A percentile compares a stretch with the other conserved stretches of the same genome.
phyloP scores from a whole-genome alignment of 768 basidiomycete genomes.

The Lactarius psammicola region DNA sequence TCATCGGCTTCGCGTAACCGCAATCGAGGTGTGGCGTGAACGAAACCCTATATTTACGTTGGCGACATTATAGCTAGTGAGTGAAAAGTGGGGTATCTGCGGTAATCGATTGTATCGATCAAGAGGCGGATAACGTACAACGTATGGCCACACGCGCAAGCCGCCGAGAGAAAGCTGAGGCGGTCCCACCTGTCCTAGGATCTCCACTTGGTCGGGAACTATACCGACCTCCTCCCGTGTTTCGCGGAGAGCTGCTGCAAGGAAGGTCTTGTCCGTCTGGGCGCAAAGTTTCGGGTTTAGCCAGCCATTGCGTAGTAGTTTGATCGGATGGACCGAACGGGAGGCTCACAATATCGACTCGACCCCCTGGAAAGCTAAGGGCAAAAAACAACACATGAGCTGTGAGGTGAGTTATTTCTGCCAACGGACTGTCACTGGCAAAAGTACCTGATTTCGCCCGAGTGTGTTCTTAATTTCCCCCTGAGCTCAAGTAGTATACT shows the following conservation, averaged over 20 bases:
- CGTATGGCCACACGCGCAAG: conserved; percentile 71
- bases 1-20: conserved; percentile 26
- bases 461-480: conserved; percentile 61
- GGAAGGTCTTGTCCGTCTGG: conserved; percentile 53
- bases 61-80: conserved; percentile 3
- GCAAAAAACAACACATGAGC: not conserved
- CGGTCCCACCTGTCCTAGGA: conserved; percentile 64
- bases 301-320: conserved; percentile 4
- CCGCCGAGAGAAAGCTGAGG: conserved; percentile 57
- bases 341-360: conserved; percentile 25
- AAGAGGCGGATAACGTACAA: conserved; percentile 49
- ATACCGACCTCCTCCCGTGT: conserved; percentile 74
- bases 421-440: not conserved
- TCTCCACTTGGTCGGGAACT: conserved; percentile 54
- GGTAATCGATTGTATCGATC: conserved; percentile 1
- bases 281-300: conserved; percentile 17
- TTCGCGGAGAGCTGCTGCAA: conserved; percentile 65
- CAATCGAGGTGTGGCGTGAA: conserved; percentile 29
- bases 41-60: conserved; percentile 33
- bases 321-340: not conserved
- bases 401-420: not conserved
- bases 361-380: conserved; percentile 27
- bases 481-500: conserved; percentile 73
- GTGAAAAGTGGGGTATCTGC: conserved; percentile 23
- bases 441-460: conserved; percentile 78